Percentiles rank a stretch among this genome's conserved stretches.
Conservation (phyloP, 2,329 filamentous ascomycete species). For the Paecilomyces dactylethromorphus region DNA sequence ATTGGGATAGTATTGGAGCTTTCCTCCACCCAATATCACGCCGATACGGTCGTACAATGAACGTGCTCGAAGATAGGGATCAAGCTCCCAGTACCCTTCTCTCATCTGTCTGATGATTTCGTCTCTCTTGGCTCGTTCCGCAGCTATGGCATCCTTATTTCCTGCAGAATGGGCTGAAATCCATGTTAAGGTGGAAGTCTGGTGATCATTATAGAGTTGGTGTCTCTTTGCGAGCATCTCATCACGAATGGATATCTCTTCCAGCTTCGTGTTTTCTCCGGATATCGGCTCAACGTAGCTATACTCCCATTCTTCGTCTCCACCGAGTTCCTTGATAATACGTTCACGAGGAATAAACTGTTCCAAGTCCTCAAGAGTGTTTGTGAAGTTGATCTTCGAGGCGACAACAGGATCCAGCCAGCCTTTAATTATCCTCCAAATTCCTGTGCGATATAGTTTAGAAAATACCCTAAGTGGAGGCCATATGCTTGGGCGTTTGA, state of each 20-base stretch:
- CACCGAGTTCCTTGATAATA: constrained; percentile 78
- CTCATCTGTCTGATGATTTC: constrained; percentile 58
- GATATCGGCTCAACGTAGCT: constrained; percentile 67
- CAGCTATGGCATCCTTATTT: constrained; percentile 38
- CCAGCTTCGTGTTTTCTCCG: constrained; percentile 72
- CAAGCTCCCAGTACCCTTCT: constrained; percentile 79
- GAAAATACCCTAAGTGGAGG: background rate
- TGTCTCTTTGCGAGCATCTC: constrained; percentile 58
- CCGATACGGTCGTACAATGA: constrained; percentile 80
- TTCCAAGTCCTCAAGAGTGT: constrained; percentile 69
- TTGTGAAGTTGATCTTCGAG: constrained; percentile 88
- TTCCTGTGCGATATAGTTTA: constrained; percentile 46
- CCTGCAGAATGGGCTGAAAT: constrained; percentile 48
- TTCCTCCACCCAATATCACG: constrained; percentile 60
- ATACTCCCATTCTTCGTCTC: constrained; percentile 79
- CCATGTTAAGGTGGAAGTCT: constrained; percentile 71
- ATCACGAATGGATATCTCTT: constrained; percentile 58
- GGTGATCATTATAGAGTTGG: constrained; percentile 63
- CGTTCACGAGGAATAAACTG: constrained; percentile 64
- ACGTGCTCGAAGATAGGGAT: constrained; percentile 77
- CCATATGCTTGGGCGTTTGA: constrained; percentile 4
- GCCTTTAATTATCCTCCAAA: constrained; percentile 90
- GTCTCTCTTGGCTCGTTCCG: constrained; percentile 53
- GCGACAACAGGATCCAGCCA: constrained; percentile 98
- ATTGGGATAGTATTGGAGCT: constrained; percentile 62